Evolutionary conservation across 352 stramenopile species (phyloP).

Genomic region (Thraustochytrium striatum): DNA sequence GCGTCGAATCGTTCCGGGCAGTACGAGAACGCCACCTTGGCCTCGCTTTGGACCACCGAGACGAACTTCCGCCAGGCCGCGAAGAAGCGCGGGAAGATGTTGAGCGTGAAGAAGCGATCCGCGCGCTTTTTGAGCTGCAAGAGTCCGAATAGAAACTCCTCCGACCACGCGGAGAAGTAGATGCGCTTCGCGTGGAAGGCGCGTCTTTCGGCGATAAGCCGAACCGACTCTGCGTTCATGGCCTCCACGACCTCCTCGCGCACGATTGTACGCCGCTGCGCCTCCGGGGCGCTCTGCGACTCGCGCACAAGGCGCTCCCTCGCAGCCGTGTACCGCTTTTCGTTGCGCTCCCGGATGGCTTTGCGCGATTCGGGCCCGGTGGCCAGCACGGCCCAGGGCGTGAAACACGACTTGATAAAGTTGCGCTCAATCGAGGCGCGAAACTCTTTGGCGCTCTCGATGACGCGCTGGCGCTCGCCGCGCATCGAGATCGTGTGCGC

Average conservation of each 20-base stretch:
- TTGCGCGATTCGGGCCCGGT: not conserved
- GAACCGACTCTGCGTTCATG: not conserved
- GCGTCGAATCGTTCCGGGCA: conserved; percentile 11
- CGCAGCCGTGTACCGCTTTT: not conserved
- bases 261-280: not conserved
- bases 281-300: not conserved
- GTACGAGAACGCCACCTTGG: conserved; percentile 23
- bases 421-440: not conserved
- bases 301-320: not conserved
- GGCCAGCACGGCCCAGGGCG: not conserved
- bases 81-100: conserved; percentile 6
- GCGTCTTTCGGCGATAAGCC: not conserved
- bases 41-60: conserved; percentile 1
- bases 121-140: conserved; percentile 28
- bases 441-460: not conserved
- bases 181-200: conserved; percentile 18
- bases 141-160: conserved; percentile 23
- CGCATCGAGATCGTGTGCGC: not conserved
- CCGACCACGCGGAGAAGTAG: conserved; percentile 24
- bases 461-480: not conserved
- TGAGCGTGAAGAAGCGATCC: conserved; percentile 7
- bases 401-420: not conserved
- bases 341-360: not conserved
- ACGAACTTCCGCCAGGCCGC: conserved; percentile 8
- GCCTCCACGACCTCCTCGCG: not conserved